These are phyloP conservation scores for Excoecaria cochinchinensis DNA, from an alignment of 345 rosid species.

Conservation along the genomic window DNA sequence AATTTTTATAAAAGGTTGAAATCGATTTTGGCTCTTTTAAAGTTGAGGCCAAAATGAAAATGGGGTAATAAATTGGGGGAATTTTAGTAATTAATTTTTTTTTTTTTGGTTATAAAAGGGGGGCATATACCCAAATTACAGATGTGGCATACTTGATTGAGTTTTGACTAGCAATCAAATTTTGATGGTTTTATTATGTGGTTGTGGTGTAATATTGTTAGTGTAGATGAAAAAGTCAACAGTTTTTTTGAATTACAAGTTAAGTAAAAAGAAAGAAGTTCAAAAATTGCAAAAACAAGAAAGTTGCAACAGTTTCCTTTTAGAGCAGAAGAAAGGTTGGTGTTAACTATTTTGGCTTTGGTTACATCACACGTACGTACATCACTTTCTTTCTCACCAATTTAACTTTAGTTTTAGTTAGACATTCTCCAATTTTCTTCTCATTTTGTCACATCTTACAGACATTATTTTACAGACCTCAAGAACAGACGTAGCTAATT, in stretches of 20 bases:
- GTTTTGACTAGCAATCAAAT: not conserved
- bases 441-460: not conserved
- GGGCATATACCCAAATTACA: too few relatives aligned
- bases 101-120: too few relatives aligned
- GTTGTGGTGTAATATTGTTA: not conserved
- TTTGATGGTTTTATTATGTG: not conserved
- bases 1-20: too few relatives aligned
- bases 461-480: too few relatives aligned
- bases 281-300: slow-evolving; percentile 14
- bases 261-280: slow-evolving; percentile 2
- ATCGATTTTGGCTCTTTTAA: too few relatives aligned
- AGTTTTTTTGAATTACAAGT: not conserved
- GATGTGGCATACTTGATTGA: too few relatives aligned
- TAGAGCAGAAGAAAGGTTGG: not conserved
- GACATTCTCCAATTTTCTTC: not conserved
- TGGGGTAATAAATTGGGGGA: too few relatives aligned
- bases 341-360: slow-evolving; percentile 3
- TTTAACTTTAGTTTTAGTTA: not conserved
- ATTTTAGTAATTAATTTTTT: too few relatives aligned
- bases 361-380: not conserved
- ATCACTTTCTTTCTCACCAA: not conserved
- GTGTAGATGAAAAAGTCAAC: too few relatives aligned
- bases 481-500: too few relatives aligned
- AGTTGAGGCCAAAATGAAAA: too few relatives aligned
- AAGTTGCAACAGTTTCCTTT: not conserved